Percentiles rank a stretch among this genome's conserved stretches.
These are phyloP conservation scores for Claviceps sp. DNA, from an alignment of 2,329 filamentous ascomycete genomes.

Conservation along the genomic window DNA sequence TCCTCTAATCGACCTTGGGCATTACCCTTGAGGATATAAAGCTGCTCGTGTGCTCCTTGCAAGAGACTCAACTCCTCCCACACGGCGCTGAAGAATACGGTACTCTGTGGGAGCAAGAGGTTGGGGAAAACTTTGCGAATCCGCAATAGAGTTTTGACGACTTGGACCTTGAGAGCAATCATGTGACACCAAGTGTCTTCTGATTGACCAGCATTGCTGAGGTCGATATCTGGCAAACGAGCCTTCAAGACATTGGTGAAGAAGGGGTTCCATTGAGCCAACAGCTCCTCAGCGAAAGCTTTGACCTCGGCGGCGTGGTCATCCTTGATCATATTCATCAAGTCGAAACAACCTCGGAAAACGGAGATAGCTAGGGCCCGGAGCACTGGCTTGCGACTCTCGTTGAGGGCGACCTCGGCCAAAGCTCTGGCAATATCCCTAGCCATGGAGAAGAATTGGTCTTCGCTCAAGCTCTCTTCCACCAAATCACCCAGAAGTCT, in stretches of 20 bases:
- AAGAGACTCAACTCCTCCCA: conserved; percentile 78
- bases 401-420: conserved; percentile 68
- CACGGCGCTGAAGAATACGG: conserved; percentile 68
- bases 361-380: conserved; percentile 80
- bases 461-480: conserved; percentile 84
- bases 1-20: conserved; percentile 82
- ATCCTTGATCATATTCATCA: conserved; percentile 92
- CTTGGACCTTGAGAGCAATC: conserved; percentile 80
- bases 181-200: conserved; percentile 60
- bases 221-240: conserved; percentile 51
- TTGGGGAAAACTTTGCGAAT: conserved; percentile 73
- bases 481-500: conserved; percentile 82
- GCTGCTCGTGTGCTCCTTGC: conserved; percentile 58
- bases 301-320: conserved; percentile 80
- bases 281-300: conserved; percentile 74
- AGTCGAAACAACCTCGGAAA: conserved; percentile 84
- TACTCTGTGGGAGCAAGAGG: conserved; percentile 70
- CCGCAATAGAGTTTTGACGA: conserved; percentile 87
- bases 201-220: conserved; percentile 34
- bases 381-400: conserved; percentile 58
- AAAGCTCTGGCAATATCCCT: conserved; percentile 72
- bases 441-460: conserved; percentile 87
- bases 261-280: conserved; percentile 79
- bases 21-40: conserved; percentile 69
- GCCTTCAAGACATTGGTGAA: conserved; percentile 69